A percentile compares a stretch with the other conserved stretches of the same genome.
phyloP scores from a whole-genome alignment of 1,284 basidiomycete species.

The Ceratobasidium sp. region DNA sequence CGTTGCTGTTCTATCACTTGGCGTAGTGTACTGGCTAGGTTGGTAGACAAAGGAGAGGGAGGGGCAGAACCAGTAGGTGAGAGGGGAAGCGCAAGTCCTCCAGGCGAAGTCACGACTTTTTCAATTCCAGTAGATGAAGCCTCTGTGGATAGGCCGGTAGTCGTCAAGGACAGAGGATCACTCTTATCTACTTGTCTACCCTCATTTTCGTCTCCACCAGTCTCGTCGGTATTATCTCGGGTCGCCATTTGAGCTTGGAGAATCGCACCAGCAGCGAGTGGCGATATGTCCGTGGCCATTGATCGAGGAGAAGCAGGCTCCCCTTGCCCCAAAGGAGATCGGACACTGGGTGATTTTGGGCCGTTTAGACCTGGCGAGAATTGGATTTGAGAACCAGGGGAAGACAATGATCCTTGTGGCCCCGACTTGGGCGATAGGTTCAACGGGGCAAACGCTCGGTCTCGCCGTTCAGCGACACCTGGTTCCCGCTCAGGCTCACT shows the following conservation, averaged over 20 bases:
- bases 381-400: constrained; percentile 10
- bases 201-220: background rate
- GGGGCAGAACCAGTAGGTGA: constrained; percentile 23
- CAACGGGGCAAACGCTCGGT: constrained; percentile 1
- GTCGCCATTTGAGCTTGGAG: constrained; percentile 18
- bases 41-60: constrained; percentile 28
- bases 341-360: constrained; percentile 4
- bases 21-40: constrained; percentile 37
- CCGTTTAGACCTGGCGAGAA: constrained; percentile 12
- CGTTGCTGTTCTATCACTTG: constrained; percentile 41
- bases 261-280: constrained; percentile 17
- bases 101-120: constrained; percentile 1
- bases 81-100: constrained; percentile 6
- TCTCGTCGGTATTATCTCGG: background rate
- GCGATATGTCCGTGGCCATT: constrained; percentile 5
- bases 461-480: background rate
- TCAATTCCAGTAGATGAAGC: constrained; percentile 15
- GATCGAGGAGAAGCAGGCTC: constrained; percentile 23
- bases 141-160: background rate
- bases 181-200: background rate
- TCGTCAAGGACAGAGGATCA: background rate
- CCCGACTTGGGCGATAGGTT: constrained; percentile 4
- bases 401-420: background rate
- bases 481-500: background rate
- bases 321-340: constrained; percentile 10